Percentiles rank a stretch among this genome's conserved stretches.
phyloP scores from a whole-genome alignment of 2,329 filamentous ascomycete genomes.

The Exophiala sp. region DNA sequence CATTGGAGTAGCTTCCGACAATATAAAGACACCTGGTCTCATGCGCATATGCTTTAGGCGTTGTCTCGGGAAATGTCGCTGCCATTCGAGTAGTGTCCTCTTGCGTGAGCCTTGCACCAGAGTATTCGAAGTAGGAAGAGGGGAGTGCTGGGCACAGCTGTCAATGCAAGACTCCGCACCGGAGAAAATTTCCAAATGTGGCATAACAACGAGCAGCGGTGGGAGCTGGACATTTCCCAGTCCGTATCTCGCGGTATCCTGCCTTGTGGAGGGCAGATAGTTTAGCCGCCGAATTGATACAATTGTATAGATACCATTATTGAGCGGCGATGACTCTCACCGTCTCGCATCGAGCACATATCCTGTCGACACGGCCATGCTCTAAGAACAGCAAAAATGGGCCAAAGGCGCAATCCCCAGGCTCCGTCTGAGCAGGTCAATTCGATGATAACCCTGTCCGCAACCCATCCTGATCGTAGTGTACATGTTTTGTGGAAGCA shows the following conservation, averaged over 20 bases:
- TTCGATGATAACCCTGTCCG: no score
- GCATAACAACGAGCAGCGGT: neutral
- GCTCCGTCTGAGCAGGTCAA: no score
- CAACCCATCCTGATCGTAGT: neutral
- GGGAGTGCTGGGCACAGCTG: neutral
- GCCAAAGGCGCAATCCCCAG: no score
- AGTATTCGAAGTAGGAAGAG: neutral
- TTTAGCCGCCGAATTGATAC: neutral
- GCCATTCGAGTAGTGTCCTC: no score
- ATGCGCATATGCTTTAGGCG: no score
- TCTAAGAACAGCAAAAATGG: neutral
- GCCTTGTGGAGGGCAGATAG: neutral
- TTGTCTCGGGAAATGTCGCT: no score
- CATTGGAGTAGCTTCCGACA: no score
- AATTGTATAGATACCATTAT: neutral
- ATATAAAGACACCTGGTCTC: no score
- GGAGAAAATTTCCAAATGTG: slow-evolving; percentile 8
- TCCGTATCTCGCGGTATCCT: neutral
- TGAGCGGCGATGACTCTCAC: neutral
- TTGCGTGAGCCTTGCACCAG: neutral
- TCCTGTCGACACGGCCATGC: neutral
- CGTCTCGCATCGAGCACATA: neutral
- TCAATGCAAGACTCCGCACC: neutral
- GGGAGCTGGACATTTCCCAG: neutral
- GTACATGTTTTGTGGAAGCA: neutral